Percentiles rank a stretch among this genome's conserved stretches.
Conservation (phyloP, 164 flowering plant species). For the Dillenia turbinata region DNA sequence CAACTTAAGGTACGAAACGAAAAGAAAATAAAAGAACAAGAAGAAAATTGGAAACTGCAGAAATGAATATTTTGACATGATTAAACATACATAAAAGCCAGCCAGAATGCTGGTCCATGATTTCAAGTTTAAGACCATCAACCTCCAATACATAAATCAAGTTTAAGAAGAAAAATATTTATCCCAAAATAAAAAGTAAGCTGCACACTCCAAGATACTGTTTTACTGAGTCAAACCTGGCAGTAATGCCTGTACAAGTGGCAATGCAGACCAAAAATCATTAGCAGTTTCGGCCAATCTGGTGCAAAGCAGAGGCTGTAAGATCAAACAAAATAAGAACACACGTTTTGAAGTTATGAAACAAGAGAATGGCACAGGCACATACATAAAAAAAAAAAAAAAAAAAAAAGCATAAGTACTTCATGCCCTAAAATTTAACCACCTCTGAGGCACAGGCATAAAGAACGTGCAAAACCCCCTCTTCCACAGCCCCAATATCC, state of each 20-base stretch:
- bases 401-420: background rate
- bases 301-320: constrained; percentile 67
- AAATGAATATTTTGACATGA: too few relatives aligned
- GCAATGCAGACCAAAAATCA: constrained; percentile 76
- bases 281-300: constrained; percentile 50
- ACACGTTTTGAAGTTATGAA: background rate
- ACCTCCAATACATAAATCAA: too few relatives aligned
- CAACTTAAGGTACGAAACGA: too few relatives aligned
- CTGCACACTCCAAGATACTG: too few relatives aligned
- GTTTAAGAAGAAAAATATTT: too few relatives aligned
- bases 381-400: background rate
- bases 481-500: constrained; percentile 75
- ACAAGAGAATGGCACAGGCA: background rate
- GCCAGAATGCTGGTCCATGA: too few relatives aligned
- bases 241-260: constrained; percentile 81
- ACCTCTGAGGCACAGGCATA: constrained; percentile 93
- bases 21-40: too few relatives aligned
- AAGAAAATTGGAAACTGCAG: too few relatives aligned
- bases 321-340: constrained; percentile 5
- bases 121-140: too few relatives aligned
- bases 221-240: constrained; percentile 43
- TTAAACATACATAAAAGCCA: too few relatives aligned
- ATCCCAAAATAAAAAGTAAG: too few relatives aligned
- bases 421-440: constrained; percentile 11
- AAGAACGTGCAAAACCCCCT: constrained; percentile 86